Base-by-base conservation (phyloP, 2,329 filamentous ascomycete genomes). In the Magnaporthales sp. region DNA sequence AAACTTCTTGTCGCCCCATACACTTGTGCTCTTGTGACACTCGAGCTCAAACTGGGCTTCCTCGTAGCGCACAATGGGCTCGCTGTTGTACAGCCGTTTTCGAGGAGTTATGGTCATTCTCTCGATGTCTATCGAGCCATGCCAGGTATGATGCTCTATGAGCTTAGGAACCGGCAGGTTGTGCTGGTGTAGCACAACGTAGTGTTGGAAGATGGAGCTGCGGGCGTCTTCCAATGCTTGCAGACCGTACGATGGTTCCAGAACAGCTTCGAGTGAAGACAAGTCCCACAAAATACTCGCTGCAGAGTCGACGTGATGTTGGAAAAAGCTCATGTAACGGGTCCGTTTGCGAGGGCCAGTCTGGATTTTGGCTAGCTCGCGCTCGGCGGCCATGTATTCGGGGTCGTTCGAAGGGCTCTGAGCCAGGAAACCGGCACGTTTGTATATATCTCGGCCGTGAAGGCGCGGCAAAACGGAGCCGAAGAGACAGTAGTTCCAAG, bases 71-170 rank as follows among this genome's bases (percentile, higher is more conserved):
- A 66, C 15, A 13, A 31, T 58, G 31, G 30, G 38, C 4, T 66
- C 54, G 56, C 51, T 30, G 22, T 46, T 46, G 29, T 58, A 58
- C 30, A 15, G 22, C 11, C 64, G 26, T n/a, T 66, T 66, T 15
- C 64, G 64, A 15, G 64, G 64, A 13, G 62, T 31, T 11, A 65
- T 60, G 26, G 22, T 60, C 64, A 65, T 65, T 4, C 31, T 24
- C 10, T 58, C 46, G 4, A 32, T 32, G 4, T 65, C 64, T 6
- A 60, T 26, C 8, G 46, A 58, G 29, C 64, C 64, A 22, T 54
- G 30, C 64, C 64, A 65, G 10, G 64, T 65, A 54, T 65, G 64
- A 30, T 65, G 30, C 29, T 31, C 30, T 27, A 58, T 27, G 11
- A 58, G 46, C 24, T 58, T 27, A 1, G 64, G 64, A 30, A 32